These are phyloP conservation scores for Lactifluus pinguis DNA, from an alignment of 768 basidiomycete species.

Conservation along the genomic window DNA sequence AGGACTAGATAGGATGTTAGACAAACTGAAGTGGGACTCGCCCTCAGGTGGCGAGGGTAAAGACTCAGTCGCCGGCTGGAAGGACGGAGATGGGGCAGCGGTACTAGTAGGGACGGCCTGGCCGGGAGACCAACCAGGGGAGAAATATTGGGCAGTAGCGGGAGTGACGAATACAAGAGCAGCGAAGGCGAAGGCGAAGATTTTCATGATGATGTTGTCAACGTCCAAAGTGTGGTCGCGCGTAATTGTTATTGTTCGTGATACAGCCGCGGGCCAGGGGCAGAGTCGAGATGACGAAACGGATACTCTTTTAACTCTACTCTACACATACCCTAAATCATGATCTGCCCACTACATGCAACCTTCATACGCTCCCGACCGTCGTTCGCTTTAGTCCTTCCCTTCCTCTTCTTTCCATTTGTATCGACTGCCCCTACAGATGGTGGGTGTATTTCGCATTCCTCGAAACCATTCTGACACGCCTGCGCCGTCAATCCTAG, in stretches of 20 bases:
- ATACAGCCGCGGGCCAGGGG: too few species aligned
- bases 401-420: neutral
- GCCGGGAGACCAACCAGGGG: slow-evolving; percentile 73
- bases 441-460: slow-evolving; percentile 2
- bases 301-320: too few species aligned
- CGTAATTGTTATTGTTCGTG: neutral
- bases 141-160: slow-evolving; percentile 63
- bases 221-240: neutral
- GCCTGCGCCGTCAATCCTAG: slow-evolving; percentile 28
- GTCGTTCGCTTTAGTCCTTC: neutral
- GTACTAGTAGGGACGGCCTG: slow-evolving; percentile 41
- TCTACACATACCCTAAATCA: too few species aligned
- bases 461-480: neutral
- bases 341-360: too few species aligned
- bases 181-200: slow-evolving; percentile 1
- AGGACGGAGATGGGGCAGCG: slow-evolving; percentile 16
- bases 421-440: slow-evolving; percentile 16
- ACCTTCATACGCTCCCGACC: neutral
- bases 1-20: slow-evolving; percentile 41
- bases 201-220: slow-evolving; percentile 1
- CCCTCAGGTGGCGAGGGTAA: neutral
- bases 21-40: slow-evolving; percentile 20
- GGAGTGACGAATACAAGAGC: slow-evolving; percentile 24
- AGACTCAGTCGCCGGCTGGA: neutral
- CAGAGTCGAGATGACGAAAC: too few species aligned